These are phyloP conservation scores for Silene conica DNA, from an alignment of 148 eudicot species.

Conservation along the genomic window DNA sequence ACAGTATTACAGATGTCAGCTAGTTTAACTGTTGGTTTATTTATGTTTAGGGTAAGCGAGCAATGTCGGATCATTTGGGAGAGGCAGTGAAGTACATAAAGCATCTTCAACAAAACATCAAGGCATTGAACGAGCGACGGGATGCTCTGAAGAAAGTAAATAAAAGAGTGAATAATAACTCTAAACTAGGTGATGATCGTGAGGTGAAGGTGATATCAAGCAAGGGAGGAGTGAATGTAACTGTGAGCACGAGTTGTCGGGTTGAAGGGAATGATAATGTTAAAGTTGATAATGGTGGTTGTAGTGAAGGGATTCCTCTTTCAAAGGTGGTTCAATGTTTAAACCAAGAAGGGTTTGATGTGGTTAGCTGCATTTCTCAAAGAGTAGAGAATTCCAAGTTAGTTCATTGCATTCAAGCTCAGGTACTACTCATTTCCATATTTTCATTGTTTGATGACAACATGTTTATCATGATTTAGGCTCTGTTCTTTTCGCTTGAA, in stretches of 20 bases:
- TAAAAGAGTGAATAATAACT: background rate
- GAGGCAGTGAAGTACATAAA: constrained; percentile 39
- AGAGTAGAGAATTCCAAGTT: constrained; percentile 10
- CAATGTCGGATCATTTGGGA: constrained; percentile 36
- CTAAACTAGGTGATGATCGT: background rate
- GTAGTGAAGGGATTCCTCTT: constrained; percentile 12
- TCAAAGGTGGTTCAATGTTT: constrained; percentile 31
- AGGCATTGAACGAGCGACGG: constrained; percentile 25
- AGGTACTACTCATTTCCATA: constrained; percentile 21
- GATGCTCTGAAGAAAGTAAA: constrained; percentile 30
- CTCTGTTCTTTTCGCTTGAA: too few species aligned
- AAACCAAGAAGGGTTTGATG: constrained; percentile 30
- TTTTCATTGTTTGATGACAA: too few species aligned
- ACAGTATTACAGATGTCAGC: background rate
- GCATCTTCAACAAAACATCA: constrained; percentile 25
- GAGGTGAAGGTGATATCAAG: constrained; percentile 24
- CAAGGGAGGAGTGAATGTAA: constrained; percentile 26
- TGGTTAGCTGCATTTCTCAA: constrained; percentile 31
- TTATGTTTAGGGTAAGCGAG: constrained; percentile 33
- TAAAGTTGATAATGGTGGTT: background rate
- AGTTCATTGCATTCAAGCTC: constrained; percentile 27
- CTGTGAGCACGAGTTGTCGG: constrained; percentile 14
- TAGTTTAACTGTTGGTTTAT: background rate
- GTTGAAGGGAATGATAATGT: background rate
- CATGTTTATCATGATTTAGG: too few species aligned